Base-by-base conservation (phyloP, 768 basidiomycete genomes). In the Hysterangium stoloniferum region DNA sequence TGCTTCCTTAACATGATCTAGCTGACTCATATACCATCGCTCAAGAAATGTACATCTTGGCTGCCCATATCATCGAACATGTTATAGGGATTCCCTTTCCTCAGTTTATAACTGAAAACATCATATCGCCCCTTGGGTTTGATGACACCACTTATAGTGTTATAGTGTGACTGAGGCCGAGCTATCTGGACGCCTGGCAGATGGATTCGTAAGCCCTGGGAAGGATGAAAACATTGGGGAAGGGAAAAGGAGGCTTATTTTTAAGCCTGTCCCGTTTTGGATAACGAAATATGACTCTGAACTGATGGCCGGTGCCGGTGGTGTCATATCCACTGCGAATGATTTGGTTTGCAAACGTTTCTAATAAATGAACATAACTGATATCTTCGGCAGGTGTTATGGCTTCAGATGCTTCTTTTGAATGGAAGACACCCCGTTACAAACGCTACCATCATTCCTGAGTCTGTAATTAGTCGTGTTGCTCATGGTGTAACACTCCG, bases 81-180 rank as follows among this genome's bases (percentile, higher is more conserved):
- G 68, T 69, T 38, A 52, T 69, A 0, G 66, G 59, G 1, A 57
- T 58, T 36, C 40, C 62, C 2, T 75, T 70, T 50, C 56, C 59
- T 7, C 59, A 66, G 2, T 78, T 74, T 31, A 71, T 74, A 13
- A 55, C 62, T 15, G 62, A 66, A 24, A 71, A 72, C 7, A 64
- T 77, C 11, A 67, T 76, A 41, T 27, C 48, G 0, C 72, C 72
- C 0, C 54, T 76, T 6, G 60, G 59, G 13, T 75, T 78, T 74
- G 51, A 57, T 0, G 58, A 61, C 1, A 68, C 73, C 1, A 75
- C 71, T 0, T 71, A 67, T 47, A 68, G 62, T 1, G 62, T 63
- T n/a, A n/a, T n/a, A n/a, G n/a, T n/a, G n/a, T n/a, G 0, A 31
- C 53, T 4, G 63, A 62, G 17, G 75, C 73, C 1, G 48, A 47